Percentiles rank a stretch among this genome's conserved stretches.
These are phyloP conservation scores for Amborella trichopoda DNA, from an alignment of 164 flowering plant species.

Conservation along the genomic window DNA sequence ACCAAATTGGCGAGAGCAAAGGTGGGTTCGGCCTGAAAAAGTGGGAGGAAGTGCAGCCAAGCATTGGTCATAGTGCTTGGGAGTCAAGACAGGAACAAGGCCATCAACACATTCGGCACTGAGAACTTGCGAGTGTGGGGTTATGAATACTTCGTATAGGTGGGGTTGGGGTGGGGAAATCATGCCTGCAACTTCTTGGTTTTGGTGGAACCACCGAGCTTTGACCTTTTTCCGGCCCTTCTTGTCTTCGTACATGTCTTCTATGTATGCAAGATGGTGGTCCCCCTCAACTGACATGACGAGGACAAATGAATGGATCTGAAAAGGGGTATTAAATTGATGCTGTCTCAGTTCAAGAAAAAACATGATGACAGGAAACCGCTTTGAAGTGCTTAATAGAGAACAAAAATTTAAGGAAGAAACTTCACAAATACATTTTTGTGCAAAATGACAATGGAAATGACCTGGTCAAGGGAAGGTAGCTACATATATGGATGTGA, in stretches of 20 bases:
- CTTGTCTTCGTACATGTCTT: slow-evolving; percentile 95
- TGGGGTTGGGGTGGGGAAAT: slow-evolving; percentile 44
- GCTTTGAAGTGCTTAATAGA: too few species aligned
- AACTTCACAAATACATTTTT: too few species aligned
- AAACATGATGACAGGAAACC: too few species aligned
- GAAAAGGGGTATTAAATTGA: too few species aligned
- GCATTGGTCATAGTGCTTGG: slow-evolving; percentile 75
- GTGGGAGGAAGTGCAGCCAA: slow-evolving; percentile 31
- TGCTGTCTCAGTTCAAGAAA: too few species aligned
- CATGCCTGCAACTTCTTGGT: slow-evolving; percentile 60
- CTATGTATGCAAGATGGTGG: slow-evolving; percentile 79
- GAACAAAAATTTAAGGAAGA: too few species aligned
- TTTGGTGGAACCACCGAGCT: slow-evolving; percentile 96
- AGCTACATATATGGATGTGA: too few species aligned
- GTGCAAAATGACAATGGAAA: slow-evolving; percentile 8
- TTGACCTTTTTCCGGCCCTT: slow-evolving; percentile 85
- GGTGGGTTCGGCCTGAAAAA: slow-evolving; percentile 35
- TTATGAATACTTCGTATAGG: slow-evolving; percentile 87
- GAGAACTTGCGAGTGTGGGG: slow-evolving; percentile 77
- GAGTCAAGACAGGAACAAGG: slow-evolving; percentile 70
- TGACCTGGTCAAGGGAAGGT: too few species aligned
- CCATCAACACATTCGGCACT: slow-evolving; percentile 98
- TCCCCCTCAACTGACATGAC: slow-evolving; percentile 84
- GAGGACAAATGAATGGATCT: slow-evolving; percentile 87
- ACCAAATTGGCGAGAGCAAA: slow-evolving; percentile 68